Conservation (phyloP, 805 yeast species). For the Cyberlindnera suaveolens region DNA sequence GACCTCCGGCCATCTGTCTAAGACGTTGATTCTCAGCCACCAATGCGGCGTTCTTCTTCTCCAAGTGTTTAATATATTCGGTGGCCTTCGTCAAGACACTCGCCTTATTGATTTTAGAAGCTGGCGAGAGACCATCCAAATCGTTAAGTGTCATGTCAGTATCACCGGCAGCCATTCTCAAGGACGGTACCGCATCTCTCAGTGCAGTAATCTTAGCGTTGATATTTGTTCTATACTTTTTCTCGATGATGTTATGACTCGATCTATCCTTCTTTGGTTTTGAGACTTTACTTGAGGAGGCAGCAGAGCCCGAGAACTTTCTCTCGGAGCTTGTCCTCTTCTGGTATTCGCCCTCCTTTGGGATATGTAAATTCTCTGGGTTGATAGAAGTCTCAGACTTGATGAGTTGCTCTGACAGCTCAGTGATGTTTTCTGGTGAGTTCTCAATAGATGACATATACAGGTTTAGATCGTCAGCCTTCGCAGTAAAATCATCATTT, state of each 20-base stretch:
- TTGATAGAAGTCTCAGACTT: constrained; percentile 1
- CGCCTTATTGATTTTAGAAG: constrained; percentile 70
- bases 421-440: constrained; percentile 1
- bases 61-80: constrained; percentile 72
- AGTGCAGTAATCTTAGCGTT: constrained; percentile 63
- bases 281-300: constrained; percentile 18
- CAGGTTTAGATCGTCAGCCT: neutral
- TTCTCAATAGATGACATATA: constrained; percentile 2
- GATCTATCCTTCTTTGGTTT: constrained; percentile 50
- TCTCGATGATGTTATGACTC: constrained; percentile 76
- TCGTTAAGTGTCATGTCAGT: constrained; percentile 38
- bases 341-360: neutral
- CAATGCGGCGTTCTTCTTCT: constrained; percentile 35
- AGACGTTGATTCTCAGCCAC: constrained; percentile 47
- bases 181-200: constrained; percentile 72
- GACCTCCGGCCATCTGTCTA: constrained; percentile 15
- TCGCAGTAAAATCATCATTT: neutral
- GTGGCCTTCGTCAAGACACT: constrained; percentile 72
- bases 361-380: neutral
- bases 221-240: constrained; percentile 73
- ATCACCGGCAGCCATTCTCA: constrained; percentile 55
- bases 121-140: constrained; percentile 72
- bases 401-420: neutral
- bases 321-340: neutral
- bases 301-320: neutral